Evolutionary conservation across 78 protist genomes (phyloP).

Genomic region (Dictyostelium intermedium): DNA sequence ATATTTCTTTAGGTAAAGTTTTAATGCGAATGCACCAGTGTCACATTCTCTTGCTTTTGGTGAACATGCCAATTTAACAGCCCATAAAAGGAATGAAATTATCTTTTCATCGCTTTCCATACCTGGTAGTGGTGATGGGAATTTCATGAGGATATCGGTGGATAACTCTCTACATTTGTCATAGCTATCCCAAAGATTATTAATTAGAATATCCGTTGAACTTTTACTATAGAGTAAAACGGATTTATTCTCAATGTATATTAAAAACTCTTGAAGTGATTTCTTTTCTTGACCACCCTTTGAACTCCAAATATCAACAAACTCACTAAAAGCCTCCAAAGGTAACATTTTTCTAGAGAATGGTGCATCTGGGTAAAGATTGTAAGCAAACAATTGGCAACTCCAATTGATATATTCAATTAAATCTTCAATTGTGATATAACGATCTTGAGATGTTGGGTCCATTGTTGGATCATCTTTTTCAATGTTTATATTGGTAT

Average conservation of each 20-base stretch:
- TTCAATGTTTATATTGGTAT: constrained; percentile 3
- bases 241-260: neutral
- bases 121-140: constrained; percentile 79
- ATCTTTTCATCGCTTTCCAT: constrained; percentile 24
- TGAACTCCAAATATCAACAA: constrained; percentile 49
- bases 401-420: constrained; percentile 39
- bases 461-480: neutral
- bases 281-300: constrained; percentile 2
- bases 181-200: constrained; percentile 79
- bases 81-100: constrained; percentile 44
- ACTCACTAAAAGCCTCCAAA: constrained; percentile 21
- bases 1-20: constrained; percentile 44
- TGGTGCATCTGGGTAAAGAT: constrained; percentile 79
- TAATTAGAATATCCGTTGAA: constrained; percentile 14
- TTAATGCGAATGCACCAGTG: constrained; percentile 58
- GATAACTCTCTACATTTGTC: constrained; percentile 68
- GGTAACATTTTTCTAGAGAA: constrained; percentile 76
- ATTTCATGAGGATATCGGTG: constrained; percentile 2
- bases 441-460: neutral
- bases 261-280: constrained; percentile 5
- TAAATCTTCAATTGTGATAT: neutral
- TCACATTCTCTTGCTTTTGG: constrained; percentile 82
- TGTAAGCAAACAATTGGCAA: neutral
- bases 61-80: constrained; percentile 15
- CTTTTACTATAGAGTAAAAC: constrained; percentile 4